Evolutionary conservation across 139 green algal species (phyloP).

Genomic region (Coccomyxa sp.): DNA sequence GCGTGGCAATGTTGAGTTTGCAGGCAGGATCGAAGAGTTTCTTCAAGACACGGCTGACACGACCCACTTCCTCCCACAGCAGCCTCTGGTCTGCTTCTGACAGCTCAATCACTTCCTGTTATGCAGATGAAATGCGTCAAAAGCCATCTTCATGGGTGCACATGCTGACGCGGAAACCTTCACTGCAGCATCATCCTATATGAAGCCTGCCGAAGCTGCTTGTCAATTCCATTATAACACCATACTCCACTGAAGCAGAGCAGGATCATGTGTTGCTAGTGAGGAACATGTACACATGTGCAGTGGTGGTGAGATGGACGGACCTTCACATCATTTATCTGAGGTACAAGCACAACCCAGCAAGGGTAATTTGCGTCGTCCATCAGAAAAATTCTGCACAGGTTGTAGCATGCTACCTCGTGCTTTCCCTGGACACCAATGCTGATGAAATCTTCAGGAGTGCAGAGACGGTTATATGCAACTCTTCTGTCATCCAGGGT

Average conservation of each 20-base stretch:
- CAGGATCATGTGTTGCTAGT: not conserved
- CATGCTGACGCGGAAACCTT: too few species aligned
- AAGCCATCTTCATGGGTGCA: not conserved
- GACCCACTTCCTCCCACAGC: constrained; percentile 18
- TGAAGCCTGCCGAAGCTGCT: too few species aligned
- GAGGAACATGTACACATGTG: not conserved
- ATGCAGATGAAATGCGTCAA: not conserved
- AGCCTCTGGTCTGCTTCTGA: not conserved
- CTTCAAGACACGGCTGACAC: not conserved
- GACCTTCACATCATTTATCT: not conserved
- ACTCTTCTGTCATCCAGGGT: not conserved
- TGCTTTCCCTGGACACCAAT: not conserved
- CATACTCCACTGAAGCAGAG: too few species aligned
- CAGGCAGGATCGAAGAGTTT: constrained; percentile 9
- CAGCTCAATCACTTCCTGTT: constrained; percentile 17
- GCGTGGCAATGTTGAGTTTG: constrained; percentile 22
- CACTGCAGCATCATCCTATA: too few species aligned
- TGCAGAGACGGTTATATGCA: not conserved
- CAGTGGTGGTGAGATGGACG: not conserved
- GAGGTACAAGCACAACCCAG: constrained; percentile 25
- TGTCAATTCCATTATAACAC: too few species aligned
- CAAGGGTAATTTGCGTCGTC: constrained; percentile 22
- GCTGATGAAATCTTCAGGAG: not conserved
- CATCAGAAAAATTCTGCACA: constrained; percentile 18
- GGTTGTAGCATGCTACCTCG: not conserved